Percentiles rank a stretch among this genome's conserved stretches.
These are phyloP conservation scores for Jimgerdemannia lactiflua DNA, from an alignment of 192 early-diverging fungal species.

Conservation along the genomic window DNA sequence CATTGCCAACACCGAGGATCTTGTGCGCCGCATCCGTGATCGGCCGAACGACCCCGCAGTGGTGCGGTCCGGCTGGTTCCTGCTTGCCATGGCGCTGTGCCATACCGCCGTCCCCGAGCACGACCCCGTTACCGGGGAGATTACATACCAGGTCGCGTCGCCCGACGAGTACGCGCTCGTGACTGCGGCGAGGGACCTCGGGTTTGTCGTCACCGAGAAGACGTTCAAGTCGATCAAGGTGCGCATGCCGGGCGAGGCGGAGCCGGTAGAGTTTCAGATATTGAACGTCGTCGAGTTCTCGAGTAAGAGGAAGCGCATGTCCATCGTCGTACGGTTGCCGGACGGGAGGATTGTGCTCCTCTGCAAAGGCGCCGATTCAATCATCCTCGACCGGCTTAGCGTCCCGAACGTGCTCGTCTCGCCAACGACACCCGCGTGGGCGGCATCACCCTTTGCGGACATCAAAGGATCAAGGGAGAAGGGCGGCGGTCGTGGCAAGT, in stretches of 20 bases:
- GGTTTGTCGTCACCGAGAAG: slow-evolving; percentile 62
- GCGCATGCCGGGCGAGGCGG: slow-evolving; percentile 6
- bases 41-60: slow-evolving; percentile 24
- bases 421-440: slow-evolving; percentile 3
- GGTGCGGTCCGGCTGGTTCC: slow-evolving; percentile 59
- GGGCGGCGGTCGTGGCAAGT: no score
- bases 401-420: slow-evolving; percentile 7
- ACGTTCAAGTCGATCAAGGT: slow-evolving; percentile 27
- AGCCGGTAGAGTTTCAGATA: slow-evolving; percentile 47
- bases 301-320: slow-evolving; percentile 88
- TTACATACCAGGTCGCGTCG: slow-evolving; percentile 76
- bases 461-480: slow-evolving; percentile 7
- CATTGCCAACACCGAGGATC: slow-evolving; percentile 19
- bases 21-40: slow-evolving; percentile 25
- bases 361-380: slow-evolving; percentile 92
- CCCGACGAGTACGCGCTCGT: slow-evolving; percentile 87
- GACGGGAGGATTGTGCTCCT: slow-evolving; percentile 75
- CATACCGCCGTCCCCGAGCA: slow-evolving; percentile 80
- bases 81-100: slow-evolving; percentile 76
- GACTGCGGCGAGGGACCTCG: slow-evolving; percentile 73
- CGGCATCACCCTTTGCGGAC: background rate
- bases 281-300: slow-evolving; percentile 85
- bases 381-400: slow-evolving; percentile 65
- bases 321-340: slow-evolving; percentile 67
- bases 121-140: slow-evolving; percentile 50